These are phyloP conservation scores for Coniochaeta sp. DNA, from an alignment of 2,329 filamentous ascomycete species.

Conservation along the genomic window DNA sequence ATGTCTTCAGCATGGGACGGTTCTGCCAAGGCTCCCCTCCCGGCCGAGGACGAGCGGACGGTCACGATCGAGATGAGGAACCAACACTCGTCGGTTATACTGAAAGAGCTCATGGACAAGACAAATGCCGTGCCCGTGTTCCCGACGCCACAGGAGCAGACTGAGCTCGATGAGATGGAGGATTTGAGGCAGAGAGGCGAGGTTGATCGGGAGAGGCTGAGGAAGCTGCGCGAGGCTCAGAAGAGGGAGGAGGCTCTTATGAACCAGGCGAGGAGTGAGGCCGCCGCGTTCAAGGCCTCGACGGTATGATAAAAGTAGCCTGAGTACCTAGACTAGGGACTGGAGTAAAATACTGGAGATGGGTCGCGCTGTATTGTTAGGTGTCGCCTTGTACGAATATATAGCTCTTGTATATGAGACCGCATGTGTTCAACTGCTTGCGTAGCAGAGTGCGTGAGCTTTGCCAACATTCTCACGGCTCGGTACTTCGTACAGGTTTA, in stretches of 20 bases:
- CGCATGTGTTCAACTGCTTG: neutral
- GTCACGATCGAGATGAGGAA: slow-evolving; percentile 58
- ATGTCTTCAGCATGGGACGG: slow-evolving; percentile 36
- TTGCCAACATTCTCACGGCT: neutral
- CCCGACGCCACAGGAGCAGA: slow-evolving; percentile 51
- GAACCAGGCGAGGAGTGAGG: slow-evolving; percentile 44
- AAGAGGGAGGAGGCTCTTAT: slow-evolving; percentile 56
- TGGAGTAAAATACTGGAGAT: neutral
- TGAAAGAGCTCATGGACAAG: slow-evolving; percentile 53
- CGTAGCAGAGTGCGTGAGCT: neutral
- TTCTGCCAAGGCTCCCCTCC: slow-evolving; percentile 39
- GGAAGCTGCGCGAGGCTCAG: slow-evolving; percentile 46
- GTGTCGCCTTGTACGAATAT: slow-evolving; percentile 8
- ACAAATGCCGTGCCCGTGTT: slow-evolving; percentile 52
- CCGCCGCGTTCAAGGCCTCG: slow-evolving; percentile 30
- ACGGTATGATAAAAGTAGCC: neutral
- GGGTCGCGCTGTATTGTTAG: neutral
- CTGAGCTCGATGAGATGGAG: slow-evolving; percentile 49
- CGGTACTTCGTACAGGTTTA: neutral
- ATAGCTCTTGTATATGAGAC: slow-evolving; percentile 13
- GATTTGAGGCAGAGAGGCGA: slow-evolving; percentile 43
- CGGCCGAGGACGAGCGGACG: slow-evolving; percentile 39
- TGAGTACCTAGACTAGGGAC: neutral
- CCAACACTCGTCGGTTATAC: slow-evolving; percentile 53
- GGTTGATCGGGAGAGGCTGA: slow-evolving; percentile 46